Evolutionary conservation across 2,329 filamentous ascomycete genomes (phyloP).

Genomic region (Diaporthe humulicola): DNA sequence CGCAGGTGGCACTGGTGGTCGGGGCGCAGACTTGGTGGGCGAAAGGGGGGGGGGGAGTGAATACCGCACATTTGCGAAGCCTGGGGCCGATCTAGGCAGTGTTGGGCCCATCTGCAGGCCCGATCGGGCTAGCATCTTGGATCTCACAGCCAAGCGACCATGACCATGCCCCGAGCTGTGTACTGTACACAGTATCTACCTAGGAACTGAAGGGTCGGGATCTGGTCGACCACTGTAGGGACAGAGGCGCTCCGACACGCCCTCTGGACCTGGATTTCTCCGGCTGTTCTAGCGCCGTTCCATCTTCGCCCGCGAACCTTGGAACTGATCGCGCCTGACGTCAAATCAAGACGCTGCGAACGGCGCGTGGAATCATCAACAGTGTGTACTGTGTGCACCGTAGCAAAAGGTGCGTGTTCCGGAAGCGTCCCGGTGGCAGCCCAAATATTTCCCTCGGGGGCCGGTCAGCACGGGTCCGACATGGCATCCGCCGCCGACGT

Average conservation of each 20-base stretch:
- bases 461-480: constrained; percentile 6
- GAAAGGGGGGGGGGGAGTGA: not conserved
- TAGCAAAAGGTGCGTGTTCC: not conserved
- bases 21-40: not conserved
- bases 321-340: constrained; percentile 1
- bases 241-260: constrained; percentile 11
- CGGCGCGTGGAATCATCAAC: not conserved
- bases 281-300: constrained; percentile 25
- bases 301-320: constrained; percentile 5
- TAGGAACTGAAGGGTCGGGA: not conserved
- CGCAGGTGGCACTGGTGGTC: not conserved
- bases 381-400: not conserved
- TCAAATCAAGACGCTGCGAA: not conserved
- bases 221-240: not conserved
- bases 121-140: constrained; percentile 29
- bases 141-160: constrained; percentile 20
- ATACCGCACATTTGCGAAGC: not conserved
- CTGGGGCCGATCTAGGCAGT: constrained; percentile 15
- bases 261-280: not conserved
- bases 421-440: not conserved
- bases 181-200: not conserved
- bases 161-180: not conserved
- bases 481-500: not conserved
- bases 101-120: constrained; percentile 8
- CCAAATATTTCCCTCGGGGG: not conserved